These are phyloP conservation scores for Populus tremula DNA, from an alignment of 345 rosid species.

Conservation along the genomic window DNA sequence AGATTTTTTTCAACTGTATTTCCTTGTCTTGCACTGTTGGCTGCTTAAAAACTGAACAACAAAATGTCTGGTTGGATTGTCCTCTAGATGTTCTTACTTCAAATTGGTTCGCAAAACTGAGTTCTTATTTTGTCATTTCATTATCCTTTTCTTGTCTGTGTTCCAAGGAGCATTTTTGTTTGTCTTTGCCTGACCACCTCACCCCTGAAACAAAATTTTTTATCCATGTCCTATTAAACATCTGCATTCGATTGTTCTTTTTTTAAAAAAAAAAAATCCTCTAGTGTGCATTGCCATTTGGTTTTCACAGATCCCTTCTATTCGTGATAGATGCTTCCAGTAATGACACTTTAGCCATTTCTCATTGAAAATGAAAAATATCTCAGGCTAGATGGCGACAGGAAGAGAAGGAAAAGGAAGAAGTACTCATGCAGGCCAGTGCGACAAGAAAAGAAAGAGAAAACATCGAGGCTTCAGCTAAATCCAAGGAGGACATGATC, in stretches of 20 bases:
- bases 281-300: conserved; percentile 18
- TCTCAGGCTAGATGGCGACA: conserved; percentile 79
- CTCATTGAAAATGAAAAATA: conserved; percentile 31
- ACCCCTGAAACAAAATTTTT: conserved; percentile 1
- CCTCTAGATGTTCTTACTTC: neutral
- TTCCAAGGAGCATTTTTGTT: neutral
- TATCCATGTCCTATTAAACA: neutral
- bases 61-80: neutral
- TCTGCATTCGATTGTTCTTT: neutral
- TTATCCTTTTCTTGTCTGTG: conserved; percentile 7
- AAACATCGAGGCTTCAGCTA: conserved; percentile 44
- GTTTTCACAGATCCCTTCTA: conserved; percentile 16
- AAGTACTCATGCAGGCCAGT: conserved; percentile 38
- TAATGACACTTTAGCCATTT: conserved; percentile 20
- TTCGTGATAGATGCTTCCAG: conserved; percentile 15
- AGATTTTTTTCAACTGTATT: neutral
- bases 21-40: neutral
- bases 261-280: neutral
- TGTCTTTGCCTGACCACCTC: neutral
- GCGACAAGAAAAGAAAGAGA: conserved; percentile 52
- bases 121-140: neutral
- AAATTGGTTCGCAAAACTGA: neutral
- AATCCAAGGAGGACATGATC: conserved; percentile 48
- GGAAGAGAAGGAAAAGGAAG: conserved; percentile 62
- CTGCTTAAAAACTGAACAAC: neutral